These are phyloP conservation scores for Saturnispora zaruensis DNA, from an alignment of 805 yeast species.

Conservation along the genomic window DNA sequence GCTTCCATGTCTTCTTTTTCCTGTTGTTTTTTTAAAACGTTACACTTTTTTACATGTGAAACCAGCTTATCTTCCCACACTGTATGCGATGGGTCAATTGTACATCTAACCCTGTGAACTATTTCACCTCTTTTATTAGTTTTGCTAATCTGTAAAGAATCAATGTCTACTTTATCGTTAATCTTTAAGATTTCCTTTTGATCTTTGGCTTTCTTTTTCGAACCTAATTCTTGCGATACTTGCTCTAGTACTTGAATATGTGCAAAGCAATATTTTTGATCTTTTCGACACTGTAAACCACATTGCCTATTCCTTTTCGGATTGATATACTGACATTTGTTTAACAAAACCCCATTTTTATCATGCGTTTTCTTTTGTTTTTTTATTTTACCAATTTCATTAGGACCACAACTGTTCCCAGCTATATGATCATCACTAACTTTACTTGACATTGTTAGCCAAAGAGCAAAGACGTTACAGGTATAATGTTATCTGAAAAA, in stretches of 20 bases:
- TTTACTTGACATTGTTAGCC: neutral
- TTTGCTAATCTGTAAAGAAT: slow-evolving; percentile 14
- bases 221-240: neutral
- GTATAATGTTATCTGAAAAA: neutral
- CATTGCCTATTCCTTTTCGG: slow-evolving; percentile 48
- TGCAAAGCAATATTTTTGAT: slow-evolving; percentile 50
- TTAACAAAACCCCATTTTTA: slow-evolving; percentile 6
- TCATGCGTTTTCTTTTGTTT: slow-evolving; percentile 5
- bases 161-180: neutral
- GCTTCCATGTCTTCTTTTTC: slow-evolving; percentile 28
- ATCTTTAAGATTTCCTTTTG: neutral
- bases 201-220: slow-evolving; percentile 1
- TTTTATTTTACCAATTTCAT: neutral
- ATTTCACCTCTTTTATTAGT: slow-evolving; percentile 20
- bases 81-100: slow-evolving; percentile 66
- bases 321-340: slow-evolving; percentile 41
- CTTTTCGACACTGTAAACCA: slow-evolving; percentile 48
- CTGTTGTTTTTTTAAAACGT: slow-evolving; percentile 30
- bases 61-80: slow-evolving; percentile 54
- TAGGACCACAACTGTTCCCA: neutral
- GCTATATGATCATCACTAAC: too few relatives aligned
- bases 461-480: neutral
- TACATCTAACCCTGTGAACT: slow-evolving; percentile 55
- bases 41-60: slow-evolving; percentile 56
- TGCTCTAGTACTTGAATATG: slow-evolving; percentile 30